Evolutionary conservation across 73 alveolate species (phyloP), one percentile per base, ranked within the genome.

Genomic region (Paramecium pentaurelia): DNA sequence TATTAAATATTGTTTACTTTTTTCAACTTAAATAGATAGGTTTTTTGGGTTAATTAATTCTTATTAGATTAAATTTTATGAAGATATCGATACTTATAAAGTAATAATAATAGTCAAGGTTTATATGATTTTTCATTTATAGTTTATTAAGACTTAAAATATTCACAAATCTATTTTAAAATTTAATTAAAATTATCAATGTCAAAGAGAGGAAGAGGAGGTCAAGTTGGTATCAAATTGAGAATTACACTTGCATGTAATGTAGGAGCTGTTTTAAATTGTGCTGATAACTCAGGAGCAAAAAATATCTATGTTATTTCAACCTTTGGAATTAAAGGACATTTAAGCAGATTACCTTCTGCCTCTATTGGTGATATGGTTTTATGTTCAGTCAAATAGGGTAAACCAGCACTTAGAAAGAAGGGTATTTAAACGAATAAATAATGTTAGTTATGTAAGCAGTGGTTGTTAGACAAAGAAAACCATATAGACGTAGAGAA

Each of bases 381-480:
- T 90, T 95, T 98, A 59, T 95, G 97, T 93, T 91, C 99, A 58
- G 98, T 95, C 96, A 98, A 97, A 97, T 97, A 98, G 96, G 99
- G 99, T 68, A 97, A 97, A 96, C 99, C 99, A 71, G 99, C 98
- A 95, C 98, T 98, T 92, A 95, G 99, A 73, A 98, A 98, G 99
- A 98, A 98, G 96, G 99, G 94, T 89, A 89, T 2, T 14, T 27
- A 0, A 86, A n/a, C 2, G 16, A 40, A 14, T 58, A 25, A 27
- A 36, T 70, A 71, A 40, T 45, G 36, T 10, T 89, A 89, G 94
- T 97, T 86, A 86, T 95, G 95, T 96, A 96, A 90, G 99, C 98
- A 70, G 99, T 98, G 91, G 97, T 98, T 94, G 97, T 98, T 93
- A 97, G 99, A 92, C 98, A 98, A 93, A 97, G 99, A 96, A 97